A percentile compares a stretch with the other conserved stretches of the same genome.
Conservation (phyloP, 805 yeast species). For the Allodekkera sacchari region DNA sequence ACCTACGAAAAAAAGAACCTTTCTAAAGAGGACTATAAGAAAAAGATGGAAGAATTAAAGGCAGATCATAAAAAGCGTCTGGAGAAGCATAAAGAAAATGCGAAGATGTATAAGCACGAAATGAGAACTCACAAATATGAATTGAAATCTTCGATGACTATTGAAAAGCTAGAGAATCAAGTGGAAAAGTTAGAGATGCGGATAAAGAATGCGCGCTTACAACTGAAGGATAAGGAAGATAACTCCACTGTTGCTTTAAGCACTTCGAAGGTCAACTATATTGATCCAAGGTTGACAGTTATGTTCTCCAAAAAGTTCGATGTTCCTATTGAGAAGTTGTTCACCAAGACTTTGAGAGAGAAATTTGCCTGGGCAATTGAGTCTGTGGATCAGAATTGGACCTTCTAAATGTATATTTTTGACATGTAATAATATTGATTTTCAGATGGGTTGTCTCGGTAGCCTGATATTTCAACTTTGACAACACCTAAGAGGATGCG, state of each 20-base stretch:
- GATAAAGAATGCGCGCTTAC: conserved; percentile 58
- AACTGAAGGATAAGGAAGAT: conserved; percentile 86
- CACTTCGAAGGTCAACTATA: conserved; percentile 89
- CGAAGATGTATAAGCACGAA: conserved; percentile 48
- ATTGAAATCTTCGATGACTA: conserved; percentile 40
- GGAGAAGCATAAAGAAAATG: conserved; percentile 43
- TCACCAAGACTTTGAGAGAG: conserved; percentile 84
- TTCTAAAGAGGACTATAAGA: conserved; percentile 44
- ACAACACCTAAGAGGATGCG: too few relatives aligned
- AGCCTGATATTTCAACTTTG: too few relatives aligned
- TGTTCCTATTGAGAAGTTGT: conserved; percentile 88
- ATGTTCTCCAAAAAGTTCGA: conserved; percentile 77
- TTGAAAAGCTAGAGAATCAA: conserved; percentile 67
- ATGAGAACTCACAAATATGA: conserved; percentile 50
- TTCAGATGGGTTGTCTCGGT: background rate
- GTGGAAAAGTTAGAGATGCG: conserved; percentile 66
- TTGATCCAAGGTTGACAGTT: conserved; percentile 88
- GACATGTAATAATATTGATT: conserved; percentile 1
- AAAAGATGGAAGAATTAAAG: conserved; percentile 40
- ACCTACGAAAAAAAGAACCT: conserved; percentile 48
- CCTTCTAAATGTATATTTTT: conserved; percentile 39
- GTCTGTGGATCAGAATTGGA: conserved; percentile 82
- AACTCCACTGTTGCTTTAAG: conserved; percentile 89
- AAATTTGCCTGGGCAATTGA: conserved; percentile 96
- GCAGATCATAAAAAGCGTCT: conserved; percentile 49